Evolutionary conservation across 2,329 filamentous ascomycete genomes (phyloP).

Genomic region (Chalaropsis thielavioides): DNA sequence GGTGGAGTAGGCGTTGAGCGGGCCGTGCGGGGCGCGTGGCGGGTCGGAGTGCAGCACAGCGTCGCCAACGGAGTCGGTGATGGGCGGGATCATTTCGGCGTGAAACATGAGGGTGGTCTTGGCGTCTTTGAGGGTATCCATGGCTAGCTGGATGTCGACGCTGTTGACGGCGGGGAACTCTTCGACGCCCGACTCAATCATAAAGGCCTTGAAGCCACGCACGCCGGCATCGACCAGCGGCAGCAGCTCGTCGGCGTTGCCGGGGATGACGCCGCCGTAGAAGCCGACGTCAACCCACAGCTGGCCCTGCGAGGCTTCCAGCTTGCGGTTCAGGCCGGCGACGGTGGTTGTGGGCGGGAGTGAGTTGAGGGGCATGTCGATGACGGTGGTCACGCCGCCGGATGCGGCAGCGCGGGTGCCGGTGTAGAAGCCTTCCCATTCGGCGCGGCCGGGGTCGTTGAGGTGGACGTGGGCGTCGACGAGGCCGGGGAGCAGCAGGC

Average conservation of each 20-base stretch:
- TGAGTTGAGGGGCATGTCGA: slow-evolving; percentile 96
- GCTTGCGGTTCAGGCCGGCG: slow-evolving; percentile 66
- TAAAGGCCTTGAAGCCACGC: slow-evolving; percentile 89
- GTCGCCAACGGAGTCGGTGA: slow-evolving; percentile 64
- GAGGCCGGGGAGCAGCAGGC: slow-evolving; percentile 73
- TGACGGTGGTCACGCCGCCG: slow-evolving; percentile 87
- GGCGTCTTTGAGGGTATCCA: slow-evolving; percentile 63
- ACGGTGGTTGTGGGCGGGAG: slow-evolving; percentile 93
- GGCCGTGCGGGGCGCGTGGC: slow-evolving; percentile 55
- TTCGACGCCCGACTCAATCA: slow-evolving; percentile 92
- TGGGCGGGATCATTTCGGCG: slow-evolving; percentile 92
- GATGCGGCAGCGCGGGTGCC: slow-evolving; percentile 88
- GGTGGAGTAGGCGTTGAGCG: slow-evolving; percentile 66
- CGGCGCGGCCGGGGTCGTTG: slow-evolving; percentile 89
- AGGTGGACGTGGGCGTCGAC: slow-evolving; percentile 96
- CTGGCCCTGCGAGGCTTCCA: slow-evolving; percentile 67
- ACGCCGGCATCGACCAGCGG: slow-evolving; percentile 74
- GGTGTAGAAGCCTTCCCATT: slow-evolving; percentile 97
- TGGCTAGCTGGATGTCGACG: slow-evolving; percentile 62
- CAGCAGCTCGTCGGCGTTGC: slow-evolving; percentile 66
- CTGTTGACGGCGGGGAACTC: slow-evolving; percentile 89
- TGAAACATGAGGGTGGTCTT: slow-evolving; percentile 97
- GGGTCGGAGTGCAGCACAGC: slow-evolving; percentile 55
- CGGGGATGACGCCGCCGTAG: slow-evolving; percentile 87
- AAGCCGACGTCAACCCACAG: slow-evolving; percentile 99